phyloP scores from a whole-genome alignment of 176 grass and related monocot species.

The Eleusine indica region DNA sequence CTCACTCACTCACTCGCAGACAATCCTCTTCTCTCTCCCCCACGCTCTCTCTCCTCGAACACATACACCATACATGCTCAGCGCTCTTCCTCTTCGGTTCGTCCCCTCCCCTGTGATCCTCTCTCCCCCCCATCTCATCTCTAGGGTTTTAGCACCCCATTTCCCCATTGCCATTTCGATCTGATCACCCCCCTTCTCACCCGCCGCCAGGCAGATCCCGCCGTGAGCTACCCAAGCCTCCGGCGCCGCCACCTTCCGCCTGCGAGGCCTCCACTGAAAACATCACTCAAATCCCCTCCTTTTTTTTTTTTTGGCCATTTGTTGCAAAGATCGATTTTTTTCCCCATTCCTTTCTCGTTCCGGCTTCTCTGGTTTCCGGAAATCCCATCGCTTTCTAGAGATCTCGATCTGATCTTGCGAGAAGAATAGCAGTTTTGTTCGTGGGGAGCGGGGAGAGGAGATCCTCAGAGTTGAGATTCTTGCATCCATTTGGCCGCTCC shows the following conservation, averaged over 20 bases:
- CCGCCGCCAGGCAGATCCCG: constrained; percentile 42
- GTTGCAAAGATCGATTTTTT: constrained; percentile 31
- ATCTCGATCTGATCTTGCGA: constrained; percentile 58
- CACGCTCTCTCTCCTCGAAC: constrained; percentile 14
- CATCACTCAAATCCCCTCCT: constrained; percentile 34
- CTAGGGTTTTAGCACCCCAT: constrained; percentile 60
- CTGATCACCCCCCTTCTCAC: constrained; percentile 1
- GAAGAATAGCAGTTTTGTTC: neutral
- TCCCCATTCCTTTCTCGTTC: neutral
- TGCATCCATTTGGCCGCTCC: constrained; percentile 36
- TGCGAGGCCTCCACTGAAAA: neutral
- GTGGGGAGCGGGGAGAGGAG: constrained; percentile 22
- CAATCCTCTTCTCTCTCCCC: neutral
- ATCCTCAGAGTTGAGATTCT: constrained; percentile 39
- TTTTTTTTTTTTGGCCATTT: neutral
- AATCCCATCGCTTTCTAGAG: constrained; percentile 15
- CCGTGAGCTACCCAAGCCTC: neutral
- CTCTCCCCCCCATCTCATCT: neutral
- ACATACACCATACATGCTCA: constrained; percentile 37
- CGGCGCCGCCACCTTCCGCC: constrained; percentile 7
- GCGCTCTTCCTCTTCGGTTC: neutral
- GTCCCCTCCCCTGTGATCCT: neutral
- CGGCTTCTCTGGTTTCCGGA: neutral
- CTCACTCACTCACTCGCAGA: constrained; percentile 16
- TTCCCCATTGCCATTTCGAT: constrained; percentile 48